phyloP scores from a whole-genome alignment of 2,329 filamentous ascomycete genomes.

The Exophiala xenobiotica region DNA sequence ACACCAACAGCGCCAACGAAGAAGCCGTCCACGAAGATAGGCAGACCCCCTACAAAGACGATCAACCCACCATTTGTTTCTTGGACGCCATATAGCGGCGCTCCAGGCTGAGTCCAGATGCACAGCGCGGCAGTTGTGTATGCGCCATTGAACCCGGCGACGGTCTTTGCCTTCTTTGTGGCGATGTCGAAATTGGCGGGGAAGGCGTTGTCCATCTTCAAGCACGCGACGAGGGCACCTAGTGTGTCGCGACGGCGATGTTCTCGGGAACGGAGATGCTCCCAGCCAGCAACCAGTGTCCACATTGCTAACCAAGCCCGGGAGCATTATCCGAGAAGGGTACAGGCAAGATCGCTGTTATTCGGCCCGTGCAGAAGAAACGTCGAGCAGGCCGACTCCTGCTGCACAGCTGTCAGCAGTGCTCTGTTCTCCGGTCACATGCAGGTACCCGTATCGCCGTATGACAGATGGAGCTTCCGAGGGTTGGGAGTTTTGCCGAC shows the following conservation, averaged over 20 bases:
- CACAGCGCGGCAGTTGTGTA: slow-evolving; percentile 10
- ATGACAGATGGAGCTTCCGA: too few species aligned
- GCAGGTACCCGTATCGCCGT: too few species aligned
- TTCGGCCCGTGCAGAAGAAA: too few species aligned
- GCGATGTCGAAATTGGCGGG: slow-evolving; percentile 16
- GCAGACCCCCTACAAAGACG: slow-evolving; percentile 24
- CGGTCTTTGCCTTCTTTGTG: slow-evolving; percentile 25
- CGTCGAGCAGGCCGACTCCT: too few species aligned
- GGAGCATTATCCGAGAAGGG: too few species aligned
- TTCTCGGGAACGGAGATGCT: slow-evolving; percentile 18
- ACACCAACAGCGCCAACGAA: slow-evolving; percentile 26
- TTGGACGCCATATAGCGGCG: slow-evolving; percentile 17
- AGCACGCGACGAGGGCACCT: slow-evolving; percentile 19
- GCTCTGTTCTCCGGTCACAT: too few species aligned
- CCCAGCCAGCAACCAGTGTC: too few species aligned
- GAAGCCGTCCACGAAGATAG: slow-evolving; percentile 20
- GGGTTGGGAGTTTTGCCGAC: too few species aligned
- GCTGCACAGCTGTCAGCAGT: too few species aligned
- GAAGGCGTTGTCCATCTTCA: slow-evolving; percentile 24
- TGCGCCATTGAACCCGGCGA: slow-evolving; percentile 21
- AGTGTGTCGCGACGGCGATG: slow-evolving; percentile 24
- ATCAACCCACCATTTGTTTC: slow-evolving; percentile 24
- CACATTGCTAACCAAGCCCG: too few species aligned
- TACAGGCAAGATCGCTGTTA: too few species aligned
- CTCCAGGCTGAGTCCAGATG: slow-evolving; percentile 19